Base-by-base conservation (phyloP, 1,284 basidiomycete genomes). In the Cryptococcus sp. region DNA sequence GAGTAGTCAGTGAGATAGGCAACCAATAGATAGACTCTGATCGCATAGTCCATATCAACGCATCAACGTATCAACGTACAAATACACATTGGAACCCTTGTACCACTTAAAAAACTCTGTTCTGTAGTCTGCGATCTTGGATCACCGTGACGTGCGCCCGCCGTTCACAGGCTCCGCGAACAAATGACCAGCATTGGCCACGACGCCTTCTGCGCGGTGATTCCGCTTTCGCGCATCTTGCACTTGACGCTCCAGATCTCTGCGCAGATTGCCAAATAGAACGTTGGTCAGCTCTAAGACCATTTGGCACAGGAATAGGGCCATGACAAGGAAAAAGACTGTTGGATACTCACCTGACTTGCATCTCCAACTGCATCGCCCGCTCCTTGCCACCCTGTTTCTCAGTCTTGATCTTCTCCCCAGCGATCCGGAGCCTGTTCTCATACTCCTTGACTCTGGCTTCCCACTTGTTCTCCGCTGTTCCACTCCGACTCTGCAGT, bases 381-480 rank as follows among this genome's bases (percentile, higher is more conserved):
- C 83, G 64, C 80, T 99, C 95, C 81, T 97, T 98, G 41, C 89
- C 87, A 3, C 95, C 95, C 71, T 97, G 93, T 63, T 91, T 83
- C 81, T 97, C 95, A 47, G 93, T 83, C 83, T 98, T 99, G 66
- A 94, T 86, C 76, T 88, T 89, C 82, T 99, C 95, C 70, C 95
- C 93, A 0, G 92, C 91, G 0, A 87, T 85, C 74, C 87, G 88
- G 66, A 93, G 77, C 17, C 92, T 81, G 22, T 85, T 75, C 79
- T 99, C 93, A 68, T 93, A 93, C 79, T 97, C 93, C 75, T 88
- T 89, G 50, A 96, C 89, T 16, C 93, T 83, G 0, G 87, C 91
- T 71, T 94, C 94, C 93, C 92, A 97, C 78, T 91, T 96, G 61
- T 77, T 81, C 71, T 93, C 92, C 0, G 89, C 88, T 0, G 79